Base-by-base conservation (phyloP, 345 rosid genomes). In the Camelina laxa region DNA sequence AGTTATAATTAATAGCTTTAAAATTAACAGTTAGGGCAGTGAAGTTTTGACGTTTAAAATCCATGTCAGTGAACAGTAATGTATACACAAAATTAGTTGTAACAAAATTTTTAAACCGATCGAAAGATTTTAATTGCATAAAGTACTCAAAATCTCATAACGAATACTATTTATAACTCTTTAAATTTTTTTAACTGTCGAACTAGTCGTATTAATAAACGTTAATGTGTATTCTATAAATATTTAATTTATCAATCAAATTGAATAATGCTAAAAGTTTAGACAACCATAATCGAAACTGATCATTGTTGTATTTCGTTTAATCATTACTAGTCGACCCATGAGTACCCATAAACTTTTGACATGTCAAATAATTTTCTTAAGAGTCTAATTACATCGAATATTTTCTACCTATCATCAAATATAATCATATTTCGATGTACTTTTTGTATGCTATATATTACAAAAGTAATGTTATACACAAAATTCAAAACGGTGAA, bases 381-480 rank as follows among this genome's bases (percentile, higher is more conserved):
- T 62, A 30, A 30, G 22, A 64, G n/a, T 11, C 48, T 19, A 50
- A 45, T 58, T 30, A 59, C 36, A 11, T 11, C 56, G 41, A 9
- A 74, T 55, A 33, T 65, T 45, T 66, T 36, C 42, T 36, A 38
- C 41, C 16, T 38, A 48, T 67, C 79, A 67, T 74, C 54, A 66
- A 36, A 65, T 47, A 36, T 19, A 8, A 49, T 67, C 38, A 75
- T 67, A 53, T 67, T 62, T 16, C n/a, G 19, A 59, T 59, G 57
- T 69, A 53, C 74, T 60, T 60, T 62, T 20, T 47, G 24, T 73
- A 42, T 60, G 17, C 56, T 50, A 50, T 21, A 41, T 17, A 24
- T 24, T 67, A 30, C 20, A 60, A 75, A 75, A 54, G 33, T 54
- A 54, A 54, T 54, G 35, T 22, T 24, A 13, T 53, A 12, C n/a